Evolutionary conservation across 306 rosid genomes (phyloP).

Genomic region (Rosa rugosa): DNA sequence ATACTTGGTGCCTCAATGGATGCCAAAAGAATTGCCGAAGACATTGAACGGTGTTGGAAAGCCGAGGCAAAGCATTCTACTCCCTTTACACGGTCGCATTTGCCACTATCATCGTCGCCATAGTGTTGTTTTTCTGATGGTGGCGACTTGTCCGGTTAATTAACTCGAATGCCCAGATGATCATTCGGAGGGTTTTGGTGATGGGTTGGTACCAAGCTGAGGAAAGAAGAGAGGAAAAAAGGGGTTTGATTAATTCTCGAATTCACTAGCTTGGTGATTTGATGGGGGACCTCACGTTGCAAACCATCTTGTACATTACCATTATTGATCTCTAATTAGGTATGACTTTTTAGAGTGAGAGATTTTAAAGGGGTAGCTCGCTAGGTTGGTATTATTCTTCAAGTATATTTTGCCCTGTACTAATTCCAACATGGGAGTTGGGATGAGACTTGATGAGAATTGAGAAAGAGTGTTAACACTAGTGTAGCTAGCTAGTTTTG

Average conservation of each 20-base stretch:
- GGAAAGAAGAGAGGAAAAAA: conserved; percentile 13
- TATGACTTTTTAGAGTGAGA: conserved; percentile 36
- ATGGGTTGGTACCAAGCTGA: neutral
- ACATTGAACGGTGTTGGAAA: conserved; percentile 65
- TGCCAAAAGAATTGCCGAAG: conserved; percentile 77
- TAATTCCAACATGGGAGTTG: conserved; percentile 12
- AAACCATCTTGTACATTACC: conserved; percentile 43
- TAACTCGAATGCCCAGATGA: neutral
- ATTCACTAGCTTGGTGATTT: conserved; percentile 17
- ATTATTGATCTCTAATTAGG: conserved; percentile 44
- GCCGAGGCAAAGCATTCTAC: conserved; percentile 46
- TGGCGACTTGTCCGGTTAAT: neutral
- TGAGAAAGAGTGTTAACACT: conserved; percentile 11
- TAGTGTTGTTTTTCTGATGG: neutral
- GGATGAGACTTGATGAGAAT: conserved; percentile 19
- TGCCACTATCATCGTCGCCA: neutral
- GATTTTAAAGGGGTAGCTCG: neutral
- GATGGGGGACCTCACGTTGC: conserved; percentile 30
- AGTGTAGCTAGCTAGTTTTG: conserved; percentile 4
- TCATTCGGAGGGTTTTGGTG: neutral
- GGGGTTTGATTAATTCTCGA: neutral
- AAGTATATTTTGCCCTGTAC: conserved; percentile 24
- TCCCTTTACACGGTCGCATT: conserved; percentile 32
- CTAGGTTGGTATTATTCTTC: conserved; percentile 28
- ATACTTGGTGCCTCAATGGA: conserved; percentile 84